Evolutionary conservation across 495 filamentous ascomycete genomes (phyloP).

Genomic region (Aspergillus incahuasiensis): DNA sequence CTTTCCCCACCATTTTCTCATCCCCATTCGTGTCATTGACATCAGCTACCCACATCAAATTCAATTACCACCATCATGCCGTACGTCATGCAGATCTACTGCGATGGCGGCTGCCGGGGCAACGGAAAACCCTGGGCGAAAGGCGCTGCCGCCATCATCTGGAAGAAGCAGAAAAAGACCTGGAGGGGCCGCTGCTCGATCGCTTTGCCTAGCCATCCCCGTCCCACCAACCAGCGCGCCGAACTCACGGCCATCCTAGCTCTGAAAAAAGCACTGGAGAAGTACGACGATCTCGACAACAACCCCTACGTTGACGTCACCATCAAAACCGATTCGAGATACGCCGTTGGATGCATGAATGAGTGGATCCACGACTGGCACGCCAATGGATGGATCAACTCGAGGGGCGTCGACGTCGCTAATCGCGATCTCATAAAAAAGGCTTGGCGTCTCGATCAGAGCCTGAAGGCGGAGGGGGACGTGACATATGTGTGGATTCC

Average conservation of each 20-base stretch:
- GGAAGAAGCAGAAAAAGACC: constrained; percentile 6
- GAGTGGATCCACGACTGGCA: constrained; percentile 9
- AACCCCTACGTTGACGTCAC: background rate
- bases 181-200: background rate
- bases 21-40: too few species aligned
- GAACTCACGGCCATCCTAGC: constrained; percentile 36
- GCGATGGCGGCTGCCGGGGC: constrained; percentile 36
- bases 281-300: constrained; percentile 15
- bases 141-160: constrained; percentile 33
- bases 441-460: constrained; percentile 23
- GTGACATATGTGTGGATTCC: too few species aligned
- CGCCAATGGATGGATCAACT: constrained; percentile 4
- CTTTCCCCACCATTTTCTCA: too few species aligned
- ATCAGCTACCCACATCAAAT: too few species aligned
- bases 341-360: constrained; percentile 8
- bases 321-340: constrained; percentile 10
- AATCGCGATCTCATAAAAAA: constrained; percentile 33
- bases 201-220: constrained; percentile 9
- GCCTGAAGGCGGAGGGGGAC: constrained; percentile 21
- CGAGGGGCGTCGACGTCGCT: constrained; percentile 15
- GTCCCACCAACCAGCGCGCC: constrained; percentile 37
- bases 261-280: constrained; percentile 29
- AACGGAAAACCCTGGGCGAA: constrained; percentile 25
- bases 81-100: constrained; percentile 37
- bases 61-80: constrained; percentile 20